A percentile compares a stretch with the other conserved stretches of the same genome.
phyloP scores from a whole-genome alignment of 2,329 filamentous ascomycete species.

The Trichophyton equinum region DNA sequence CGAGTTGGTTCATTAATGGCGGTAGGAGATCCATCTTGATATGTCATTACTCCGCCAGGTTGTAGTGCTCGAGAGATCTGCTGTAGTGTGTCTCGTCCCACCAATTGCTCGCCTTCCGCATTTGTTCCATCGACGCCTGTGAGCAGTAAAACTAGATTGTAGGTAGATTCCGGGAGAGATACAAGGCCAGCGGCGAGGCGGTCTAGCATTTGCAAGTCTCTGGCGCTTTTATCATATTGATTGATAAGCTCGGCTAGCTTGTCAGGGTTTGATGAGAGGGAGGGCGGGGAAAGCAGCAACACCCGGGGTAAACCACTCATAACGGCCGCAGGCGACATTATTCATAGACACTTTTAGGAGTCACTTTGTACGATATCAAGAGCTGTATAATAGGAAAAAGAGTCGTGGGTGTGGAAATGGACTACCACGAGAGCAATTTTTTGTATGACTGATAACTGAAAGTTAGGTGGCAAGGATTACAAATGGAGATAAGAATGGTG shows the following conservation, averaged over 20 bases:
- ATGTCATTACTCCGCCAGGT: constrained; percentile 36
- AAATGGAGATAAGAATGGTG: not conserved
- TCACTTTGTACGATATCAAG: not conserved
- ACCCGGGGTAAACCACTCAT: constrained; percentile 41
- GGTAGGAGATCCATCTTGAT: constrained; percentile 7
- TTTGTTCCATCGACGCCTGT: constrained; percentile 42
- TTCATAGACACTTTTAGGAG: too few relatives aligned
- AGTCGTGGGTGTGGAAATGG: not conserved
- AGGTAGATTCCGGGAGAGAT: constrained; percentile 60
- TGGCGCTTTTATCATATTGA: constrained; percentile 58
- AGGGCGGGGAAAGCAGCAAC: constrained; percentile 80
- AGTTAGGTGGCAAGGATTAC: not conserved
- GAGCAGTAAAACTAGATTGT: constrained; percentile 74
- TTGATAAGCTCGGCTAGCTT: constrained; percentile 59
- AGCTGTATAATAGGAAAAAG: not conserved
- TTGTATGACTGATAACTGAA: not conserved
- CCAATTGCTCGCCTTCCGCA: constrained; percentile 38
- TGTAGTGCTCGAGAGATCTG: not conserved
- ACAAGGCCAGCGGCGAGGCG: constrained; percentile 73
- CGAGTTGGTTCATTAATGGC: constrained; percentile 37
- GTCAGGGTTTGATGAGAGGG: constrained; percentile 72
- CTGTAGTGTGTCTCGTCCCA: constrained; percentile 53
- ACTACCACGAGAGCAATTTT: not conserved
- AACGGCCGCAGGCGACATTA: not conserved
- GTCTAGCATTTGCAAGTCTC: constrained; percentile 96